Evolutionary conservation across 306 rosid species (phyloP), one percentile per base, ranked within the genome.

Genomic region (Coriaria nepalensis): DNA sequence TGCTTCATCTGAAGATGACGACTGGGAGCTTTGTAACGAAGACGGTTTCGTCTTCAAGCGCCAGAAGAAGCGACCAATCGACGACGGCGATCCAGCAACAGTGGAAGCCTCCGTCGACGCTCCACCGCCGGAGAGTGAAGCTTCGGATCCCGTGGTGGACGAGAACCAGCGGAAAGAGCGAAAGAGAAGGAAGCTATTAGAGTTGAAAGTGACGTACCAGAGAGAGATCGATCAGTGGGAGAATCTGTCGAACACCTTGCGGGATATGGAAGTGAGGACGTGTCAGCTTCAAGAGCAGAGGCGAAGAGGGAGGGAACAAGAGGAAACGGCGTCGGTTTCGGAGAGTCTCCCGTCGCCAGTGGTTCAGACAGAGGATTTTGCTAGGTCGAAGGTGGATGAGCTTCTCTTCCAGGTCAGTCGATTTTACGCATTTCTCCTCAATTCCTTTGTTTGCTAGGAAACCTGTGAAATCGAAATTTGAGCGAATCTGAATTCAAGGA

Each of bases 181-280:
- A 4, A 48, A 50, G 55, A 58, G 41, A 47, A 40, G 9, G 55
- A 46, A 37, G 53, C 43, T 58, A 37, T 40, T 58, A 54, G 48
- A 58, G 35, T 43, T 58, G 49, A 58, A 43, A 10, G 54, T 39
- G 7, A 39, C 15, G 39, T 58, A 58, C 14, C 40, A 29, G 63
- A 48, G 40, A 39, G 63, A 58, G 40, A 58, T 58, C 13, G 63
- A 58, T 4, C 63, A 47, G 55, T 58, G 63, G 63, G 63, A 58
- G 54, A 33, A 46, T 47, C 48, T 58, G 63, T 58, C 63, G 55
- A 33, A n/a, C 6, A 54, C 34, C 33, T 47, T 58, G 63, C 55
- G 34, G 35, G 63, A 43, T 13, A 47, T 39, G 63, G 63, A 58
- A 53, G 63, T 37, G 47, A 47, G 40, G 63, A 32, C 34, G 13